phyloP scores from a whole-genome alignment of 495 filamentous ascomycete genomes.

The Daldinia grandis region DNA sequence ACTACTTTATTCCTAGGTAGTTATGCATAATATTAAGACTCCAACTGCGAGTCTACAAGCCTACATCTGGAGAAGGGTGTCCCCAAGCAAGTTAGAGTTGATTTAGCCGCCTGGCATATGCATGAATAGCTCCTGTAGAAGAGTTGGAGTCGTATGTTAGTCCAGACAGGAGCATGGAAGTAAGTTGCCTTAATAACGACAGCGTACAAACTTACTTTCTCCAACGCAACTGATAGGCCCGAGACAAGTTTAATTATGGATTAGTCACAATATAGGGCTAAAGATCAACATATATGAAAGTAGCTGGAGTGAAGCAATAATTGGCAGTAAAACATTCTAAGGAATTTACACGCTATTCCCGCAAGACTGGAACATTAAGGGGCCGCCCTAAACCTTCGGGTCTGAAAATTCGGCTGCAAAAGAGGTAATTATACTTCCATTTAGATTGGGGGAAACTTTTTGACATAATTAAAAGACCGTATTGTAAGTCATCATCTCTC shows the following conservation, averaged over 20 bases:
- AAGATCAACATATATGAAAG: background rate
- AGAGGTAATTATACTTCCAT: no score
- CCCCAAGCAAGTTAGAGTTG: background rate
- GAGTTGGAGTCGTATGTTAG: background rate
- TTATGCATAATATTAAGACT: background rate
- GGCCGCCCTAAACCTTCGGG: no score
- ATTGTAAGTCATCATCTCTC: no score
- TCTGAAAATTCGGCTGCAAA: no score
- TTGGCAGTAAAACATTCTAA: background rate
- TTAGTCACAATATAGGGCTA: background rate
- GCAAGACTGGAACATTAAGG: no score
- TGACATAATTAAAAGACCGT: no score
- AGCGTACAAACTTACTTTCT: background rate
- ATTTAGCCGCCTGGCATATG: conserved; percentile 14
- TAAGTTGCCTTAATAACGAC: background rate
- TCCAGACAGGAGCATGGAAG: background rate
- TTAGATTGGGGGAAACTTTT: no score
- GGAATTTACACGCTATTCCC: no score
- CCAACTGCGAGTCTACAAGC: background rate
- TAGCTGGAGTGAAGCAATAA: background rate
- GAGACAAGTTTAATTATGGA: background rate
- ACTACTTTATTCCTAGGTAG: background rate
- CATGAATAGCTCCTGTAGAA: background rate
- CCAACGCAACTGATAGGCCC: background rate
- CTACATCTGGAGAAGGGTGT: background rate